Conservation (phyloP, 1,284 basidiomycete species). For the Puccinia brachypodii region DNA sequence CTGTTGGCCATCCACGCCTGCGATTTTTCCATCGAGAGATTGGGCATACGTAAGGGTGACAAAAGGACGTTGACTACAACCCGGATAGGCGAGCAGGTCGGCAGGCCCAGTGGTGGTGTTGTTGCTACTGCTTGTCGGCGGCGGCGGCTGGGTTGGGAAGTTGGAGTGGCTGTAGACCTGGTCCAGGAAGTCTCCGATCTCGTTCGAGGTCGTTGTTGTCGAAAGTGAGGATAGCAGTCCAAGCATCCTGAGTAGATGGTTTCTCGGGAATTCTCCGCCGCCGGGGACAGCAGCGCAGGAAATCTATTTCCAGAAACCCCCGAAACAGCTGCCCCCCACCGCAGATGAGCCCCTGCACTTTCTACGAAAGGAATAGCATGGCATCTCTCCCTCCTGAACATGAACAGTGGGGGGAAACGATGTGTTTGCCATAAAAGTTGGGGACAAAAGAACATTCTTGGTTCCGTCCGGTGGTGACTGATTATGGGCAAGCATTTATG, state of each 20-base stretch:
- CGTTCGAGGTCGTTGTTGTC: conserved; percentile 21
- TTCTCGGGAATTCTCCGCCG: too few species aligned
- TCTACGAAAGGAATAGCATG: too few species aligned
- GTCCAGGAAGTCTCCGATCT: conserved; percentile 33
- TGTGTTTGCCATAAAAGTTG: too few species aligned
- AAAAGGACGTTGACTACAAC: conserved; percentile 49
- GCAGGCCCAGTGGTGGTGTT: background rate
- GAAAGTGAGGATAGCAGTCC: conserved; percentile 4
- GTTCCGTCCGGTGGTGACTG: too few species aligned
- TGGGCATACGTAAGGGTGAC: conserved; percentile 92
- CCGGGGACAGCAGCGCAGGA: too few species aligned
- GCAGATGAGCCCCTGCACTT: too few species aligned
- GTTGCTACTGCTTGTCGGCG: background rate
- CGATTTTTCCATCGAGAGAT: conserved; percentile 89
- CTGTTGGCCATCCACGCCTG: conserved; percentile 71
- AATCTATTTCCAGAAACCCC: too few species aligned
- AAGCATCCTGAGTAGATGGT: conserved; percentile 5
- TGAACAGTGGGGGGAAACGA: too few species aligned
- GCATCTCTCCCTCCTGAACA: too few species aligned
- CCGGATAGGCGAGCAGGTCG: background rate
- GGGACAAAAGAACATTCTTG: too few species aligned
- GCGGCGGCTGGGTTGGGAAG: background rate
- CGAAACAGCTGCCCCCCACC: too few species aligned
- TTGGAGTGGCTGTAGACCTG: conserved; percentile 15
- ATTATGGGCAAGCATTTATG: too few species aligned